Base-by-base conservation (phyloP, 2,329 filamentous ascomycete genomes). In the Colletotrichum echinochloae region DNA sequence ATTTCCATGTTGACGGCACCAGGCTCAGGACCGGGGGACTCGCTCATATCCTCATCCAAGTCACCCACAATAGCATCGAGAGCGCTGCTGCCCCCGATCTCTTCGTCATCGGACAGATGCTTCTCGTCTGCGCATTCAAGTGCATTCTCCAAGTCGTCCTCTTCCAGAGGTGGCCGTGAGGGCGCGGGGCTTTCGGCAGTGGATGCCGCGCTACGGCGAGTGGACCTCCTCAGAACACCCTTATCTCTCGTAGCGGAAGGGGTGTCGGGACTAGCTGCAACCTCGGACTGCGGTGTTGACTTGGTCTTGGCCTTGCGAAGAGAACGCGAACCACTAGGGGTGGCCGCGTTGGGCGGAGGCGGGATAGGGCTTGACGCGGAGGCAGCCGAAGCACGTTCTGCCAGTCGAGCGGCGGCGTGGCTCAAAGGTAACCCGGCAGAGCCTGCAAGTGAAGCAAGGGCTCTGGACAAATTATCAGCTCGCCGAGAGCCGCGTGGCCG, bases 111-210 rank as follows among this genome's bases (percentile, higher is more conserved):
- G 44, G 91, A 91, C 16, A 98, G 81, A 64, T 94, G 93, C 78
- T 92, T 92, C 82, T 98, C 95, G 78, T 98, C 95, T 9, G 94
- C 95, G 79, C 95, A 98, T 81, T 98, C 96, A 4, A 98, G 84
- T 3, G 92, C 91, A 75, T 92, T 90, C 66, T 92, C 87, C 46
- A 89, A 80, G 62, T 87, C 86, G 61, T 93, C 85, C 20, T 90
- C 87, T 51, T 86, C 84, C 2, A 86, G 86, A 9, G 88, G 85
- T 26, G 85, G 85, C 9, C 85, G 85, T 8, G 84, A 83, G 5
- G 84, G 79, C 5, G 85, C 81, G 4, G 86, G 85, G 1, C 83
- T 82, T n/a, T 88, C 86, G n/a, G 84, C 81, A 28, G 85, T 81
- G 41, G 85, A 46, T 5, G 46, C 82, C 20, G 85, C 79, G 60